Evolutionary conservation across 164 flowering plant species (phyloP), one percentile per base, ranked within the genome.

Genomic region (Sextonia rubra): DNA sequence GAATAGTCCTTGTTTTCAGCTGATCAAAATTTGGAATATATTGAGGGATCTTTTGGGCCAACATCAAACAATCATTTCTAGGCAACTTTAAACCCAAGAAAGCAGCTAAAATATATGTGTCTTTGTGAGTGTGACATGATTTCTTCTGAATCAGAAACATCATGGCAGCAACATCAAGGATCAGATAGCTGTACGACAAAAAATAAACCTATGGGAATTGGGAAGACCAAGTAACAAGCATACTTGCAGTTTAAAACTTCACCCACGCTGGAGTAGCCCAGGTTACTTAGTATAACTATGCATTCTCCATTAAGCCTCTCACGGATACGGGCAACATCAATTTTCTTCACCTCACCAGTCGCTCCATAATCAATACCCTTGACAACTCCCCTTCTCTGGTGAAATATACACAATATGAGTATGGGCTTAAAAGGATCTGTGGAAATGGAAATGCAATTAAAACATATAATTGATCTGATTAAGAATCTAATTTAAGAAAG

Each of bases 161-260:
- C 64, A 25, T 11, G 64, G 24, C 15, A 61, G 30, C 27, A 61
- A 61, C 27, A 61, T 61, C 64, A 12, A 23, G 64, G 44, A 37
- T 11, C 25, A 25, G 27, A 23, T 61, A 22, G 25, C 44, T 37
- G 44, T 37, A 37, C 5, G 64, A 25, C 27, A 61, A 24, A 23
- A 2, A 25, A 61, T 61, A 17, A 52, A 52, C 3, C 26, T 4
- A 64, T 64, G 44, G 68, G 29, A 24, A 55, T 29, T 64, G 44
- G 68, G 29, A 24, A 55, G 60, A 24, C 26, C 11, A 47, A 71
- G 15, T 14, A 22, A n/a, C 22, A 66, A 77, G 77, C 99, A 83
- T 93, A 95, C 99, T 96, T 96, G 98, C 99, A 96, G 83, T 96
- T 96, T 73, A 96, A 76, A 61, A 90, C 97, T 89, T 93, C 97